Evolutionary conservation across 768 basidiomycete species (phyloP), one percentile per base, ranked within the genome.

Genomic region (Leccinum truebloodii): DNA sequence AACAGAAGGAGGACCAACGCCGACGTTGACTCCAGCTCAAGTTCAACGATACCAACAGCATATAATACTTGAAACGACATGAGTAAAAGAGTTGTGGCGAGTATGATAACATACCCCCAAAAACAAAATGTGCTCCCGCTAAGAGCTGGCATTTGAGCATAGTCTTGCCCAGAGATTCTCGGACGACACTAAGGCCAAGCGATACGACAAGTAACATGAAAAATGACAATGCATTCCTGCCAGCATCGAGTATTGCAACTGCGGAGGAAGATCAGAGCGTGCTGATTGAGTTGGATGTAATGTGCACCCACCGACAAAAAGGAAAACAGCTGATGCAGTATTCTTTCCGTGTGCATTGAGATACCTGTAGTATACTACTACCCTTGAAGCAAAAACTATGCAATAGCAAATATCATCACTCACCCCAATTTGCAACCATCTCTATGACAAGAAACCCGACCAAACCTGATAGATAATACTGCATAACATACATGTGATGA

Each of bases 181-280:
- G 84, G 28, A 98, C 94, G 30, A 98, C 94, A 64, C 91, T 93
- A 44, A 97, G 79, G 37, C 97, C 97, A 67, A 98, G 84, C 4
- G 92, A 88, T 26, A 98, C 95, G 50, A 98, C 87, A 22, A 98
- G 80, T 22, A 99, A 81, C 81, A 98, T 85, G 78, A 98, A 98
- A 78, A 98, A 95, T 2, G 93, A 95, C 72, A 95, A 81, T 2
- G 94, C 91, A 69, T 98, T 98, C 51, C 97, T 79, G 6, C 91
- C 95, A 9, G 97, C 96, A 68, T 98, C 95, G 49, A 98, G 79
- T 61, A 95, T 92, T n/a, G 95, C 90, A 44, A 96, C 94, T 92
- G 63, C 0, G n/a, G 57, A 34, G 34, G 16, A 35, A 62, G 41
- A 54, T 64, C 35, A 62, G 56, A 34, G 57, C 7, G 22, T 24